Evolutionary conservation across 805 yeast species (phyloP).

Genomic region (Scheffersomyces coipomensis): DNA sequence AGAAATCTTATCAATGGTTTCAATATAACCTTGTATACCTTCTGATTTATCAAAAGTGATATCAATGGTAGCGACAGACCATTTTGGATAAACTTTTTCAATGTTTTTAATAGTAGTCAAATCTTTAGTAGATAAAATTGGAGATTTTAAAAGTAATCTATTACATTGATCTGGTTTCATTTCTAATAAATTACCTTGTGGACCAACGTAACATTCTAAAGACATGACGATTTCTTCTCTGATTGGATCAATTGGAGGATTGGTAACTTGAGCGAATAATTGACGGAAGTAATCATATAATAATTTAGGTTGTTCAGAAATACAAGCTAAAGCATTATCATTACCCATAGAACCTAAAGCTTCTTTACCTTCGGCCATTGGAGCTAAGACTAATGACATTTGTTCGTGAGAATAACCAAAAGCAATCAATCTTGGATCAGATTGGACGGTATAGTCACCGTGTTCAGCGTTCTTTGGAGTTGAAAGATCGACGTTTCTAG

Average conservation of each 20-base stretch:
- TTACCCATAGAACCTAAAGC: slow-evolving; percentile 99
- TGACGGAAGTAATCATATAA: slow-evolving; percentile 93
- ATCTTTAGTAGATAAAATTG: slow-evolving; percentile 73
- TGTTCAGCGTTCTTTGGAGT: slow-evolving; percentile 17
- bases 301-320: slow-evolving; percentile 87
- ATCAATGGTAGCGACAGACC: slow-evolving; percentile 83
- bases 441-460: slow-evolving; percentile 51
- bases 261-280: slow-evolving; percentile 96
- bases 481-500: slow-evolving; percentile 27
- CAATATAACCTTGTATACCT: slow-evolving; percentile 83
- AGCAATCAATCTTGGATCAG: slow-evolving; percentile 80
- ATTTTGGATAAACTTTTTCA: slow-evolving; percentile 73
- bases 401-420: slow-evolving; percentile 96
- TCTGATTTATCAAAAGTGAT: slow-evolving; percentile 82
- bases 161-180: slow-evolving; percentile 92
- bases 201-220: slow-evolving; percentile 93
- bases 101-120: slow-evolving; percentile 73
- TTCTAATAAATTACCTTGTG: slow-evolving; percentile 95
- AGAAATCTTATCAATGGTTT: slow-evolving; percentile 83
- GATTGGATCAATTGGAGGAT: slow-evolving; percentile 98
- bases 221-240: slow-evolving; percentile 97
- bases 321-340: slow-evolving; percentile 92
- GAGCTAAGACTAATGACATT: slow-evolving; percentile 75
- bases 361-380: slow-evolving; percentile 96
- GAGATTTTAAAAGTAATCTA: slow-evolving; percentile 78